Percentiles rank a stretch among this genome's conserved stretches.
These are phyloP conservation scores for Metroxylon sagu DNA, from an alignment of 176 grass and related monocot species.

Conservation along the genomic window DNA sequence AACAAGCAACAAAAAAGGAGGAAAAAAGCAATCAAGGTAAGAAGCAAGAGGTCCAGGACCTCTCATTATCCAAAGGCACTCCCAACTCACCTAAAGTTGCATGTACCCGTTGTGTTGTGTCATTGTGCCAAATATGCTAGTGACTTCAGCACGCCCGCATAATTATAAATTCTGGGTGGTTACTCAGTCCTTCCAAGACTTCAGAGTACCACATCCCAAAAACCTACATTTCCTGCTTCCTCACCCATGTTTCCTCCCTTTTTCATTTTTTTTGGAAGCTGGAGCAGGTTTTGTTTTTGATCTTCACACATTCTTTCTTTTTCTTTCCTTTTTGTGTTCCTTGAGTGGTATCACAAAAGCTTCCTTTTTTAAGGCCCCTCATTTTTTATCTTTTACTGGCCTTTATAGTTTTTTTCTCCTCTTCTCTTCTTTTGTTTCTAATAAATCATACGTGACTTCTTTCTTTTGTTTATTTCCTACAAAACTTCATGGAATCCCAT, in stretches of 20 bases:
- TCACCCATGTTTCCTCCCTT: neutral
- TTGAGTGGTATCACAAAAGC: no score
- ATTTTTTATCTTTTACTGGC: conserved; percentile 20
- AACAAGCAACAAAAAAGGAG: no score
- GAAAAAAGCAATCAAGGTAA: no score
- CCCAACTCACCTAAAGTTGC: conserved; percentile 12
- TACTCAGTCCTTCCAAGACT: conserved; percentile 28
- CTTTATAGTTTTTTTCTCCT: neutral
- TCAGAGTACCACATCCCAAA: conserved; percentile 23
- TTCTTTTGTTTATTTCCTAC: conserved; percentile 11
- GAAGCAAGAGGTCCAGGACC: no score
- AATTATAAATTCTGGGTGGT: conserved; percentile 12
- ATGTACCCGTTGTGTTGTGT: conserved; percentile 48
- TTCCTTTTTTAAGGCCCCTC: no score
- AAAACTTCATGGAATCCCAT: no score
- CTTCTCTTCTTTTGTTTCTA: conserved; percentile 17
- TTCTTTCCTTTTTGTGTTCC: no score
- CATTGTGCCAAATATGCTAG: conserved; percentile 26
- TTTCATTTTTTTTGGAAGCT: conserved; percentile 9
- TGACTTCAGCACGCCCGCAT: no score
- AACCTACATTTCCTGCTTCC: conserved; percentile 10
- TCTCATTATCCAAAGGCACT: no score
- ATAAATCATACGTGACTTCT: conserved; percentile 5
- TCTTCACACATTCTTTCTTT: no score
- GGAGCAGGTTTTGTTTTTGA: no score